Percentiles rank a stretch among this genome's conserved stretches.
These are phyloP conservation scores for Monascus purpureus DNA, from an alignment of 495 filamentous ascomycete genomes.

Conservation along the genomic window DNA sequence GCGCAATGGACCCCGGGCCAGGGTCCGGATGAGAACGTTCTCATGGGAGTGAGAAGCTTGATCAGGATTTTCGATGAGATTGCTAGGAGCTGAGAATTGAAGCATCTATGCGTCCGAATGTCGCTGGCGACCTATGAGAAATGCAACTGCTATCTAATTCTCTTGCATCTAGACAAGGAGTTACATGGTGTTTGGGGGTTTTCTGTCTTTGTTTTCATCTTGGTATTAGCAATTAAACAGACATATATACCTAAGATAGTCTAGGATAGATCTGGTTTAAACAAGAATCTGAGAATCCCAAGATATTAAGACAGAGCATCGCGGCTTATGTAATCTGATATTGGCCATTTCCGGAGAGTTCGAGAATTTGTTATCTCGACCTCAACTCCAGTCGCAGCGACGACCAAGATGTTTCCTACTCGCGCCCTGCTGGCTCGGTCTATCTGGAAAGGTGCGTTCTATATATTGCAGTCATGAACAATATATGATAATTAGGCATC, in stretches of 20 bases:
- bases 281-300: too few relatives aligned
- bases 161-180: slow-evolving; percentile 4
- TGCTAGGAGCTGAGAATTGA: slow-evolving; percentile 15
- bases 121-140: slow-evolving; percentile 20
- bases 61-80: slow-evolving; percentile 56
- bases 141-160: slow-evolving; percentile 3
- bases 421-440: slow-evolving; percentile 48
- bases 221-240: too few relatives aligned
- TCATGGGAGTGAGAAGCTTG: slow-evolving; percentile 63
- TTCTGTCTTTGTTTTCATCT: too few relatives aligned
- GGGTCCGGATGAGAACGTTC: slow-evolving; percentile 76
- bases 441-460: slow-evolving; percentile 54
- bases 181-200: not conserved
- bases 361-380: too few relatives aligned
- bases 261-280: too few relatives aligned
- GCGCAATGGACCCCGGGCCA: slow-evolving; percentile 72
- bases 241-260: too few relatives aligned
- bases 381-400: slow-evolving; percentile 3
- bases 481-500: too few relatives aligned
- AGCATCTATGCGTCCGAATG: slow-evolving; percentile 4
- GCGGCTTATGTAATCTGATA: too few relatives aligned
- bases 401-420: slow-evolving; percentile 43
- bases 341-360: too few relatives aligned
- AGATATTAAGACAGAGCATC: too few relatives aligned
- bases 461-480: too few relatives aligned